Evolutionary conservation across 2,329 filamentous ascomycete species (phyloP).

Genomic region (Trichoderma pleuroti): DNA sequence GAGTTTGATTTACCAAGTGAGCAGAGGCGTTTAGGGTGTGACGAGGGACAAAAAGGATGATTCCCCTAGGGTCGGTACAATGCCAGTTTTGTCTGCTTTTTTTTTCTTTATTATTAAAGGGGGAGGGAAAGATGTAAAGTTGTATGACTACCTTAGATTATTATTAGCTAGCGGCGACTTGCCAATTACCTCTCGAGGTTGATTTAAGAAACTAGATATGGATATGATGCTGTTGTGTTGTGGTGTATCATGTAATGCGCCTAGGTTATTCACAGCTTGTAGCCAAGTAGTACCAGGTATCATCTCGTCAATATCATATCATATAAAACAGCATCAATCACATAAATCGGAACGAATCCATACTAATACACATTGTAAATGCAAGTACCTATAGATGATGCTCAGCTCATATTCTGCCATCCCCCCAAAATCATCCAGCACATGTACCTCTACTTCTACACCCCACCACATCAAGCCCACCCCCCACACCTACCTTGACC

Average conservation of each 20-base stretch:
- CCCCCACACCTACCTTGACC: background rate
- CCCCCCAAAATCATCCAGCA: background rate
- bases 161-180: background rate
- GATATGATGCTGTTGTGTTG: background rate
- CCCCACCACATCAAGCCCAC: background rate
- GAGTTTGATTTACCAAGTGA: constrained; percentile 10
- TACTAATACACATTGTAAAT: background rate
- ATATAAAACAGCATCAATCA: background rate
- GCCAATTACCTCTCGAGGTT: background rate
- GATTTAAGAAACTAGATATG: background rate
- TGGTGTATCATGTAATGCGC: background rate
- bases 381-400: background rate
- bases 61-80: constrained; percentile 26
- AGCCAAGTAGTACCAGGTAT: background rate
- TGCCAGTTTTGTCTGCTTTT: constrained; percentile 4
- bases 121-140: background rate
- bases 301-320: background rate
- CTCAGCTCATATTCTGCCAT: background rate
- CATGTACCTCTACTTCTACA: background rate
- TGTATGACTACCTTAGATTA: background rate
- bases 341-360: background rate
- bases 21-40: constrained; percentile 23
- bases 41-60: constrained; percentile 24
- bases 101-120: background rate
- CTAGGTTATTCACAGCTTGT: background rate